Conservation (phyloP, 192 early-diverging fungal genomes). For the Geranomyces variabilis region DNA sequence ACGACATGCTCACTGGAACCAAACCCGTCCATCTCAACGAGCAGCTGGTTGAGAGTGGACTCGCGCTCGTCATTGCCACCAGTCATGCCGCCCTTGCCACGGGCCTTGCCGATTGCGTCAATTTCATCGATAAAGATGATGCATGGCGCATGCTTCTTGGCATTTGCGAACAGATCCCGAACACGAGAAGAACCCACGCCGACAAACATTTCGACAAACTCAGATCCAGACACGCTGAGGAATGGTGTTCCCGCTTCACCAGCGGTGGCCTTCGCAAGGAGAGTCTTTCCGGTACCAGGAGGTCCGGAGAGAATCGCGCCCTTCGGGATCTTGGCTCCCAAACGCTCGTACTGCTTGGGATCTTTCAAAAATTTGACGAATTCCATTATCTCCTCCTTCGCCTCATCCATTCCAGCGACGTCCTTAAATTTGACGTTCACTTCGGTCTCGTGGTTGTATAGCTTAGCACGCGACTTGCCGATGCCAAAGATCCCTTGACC, state of each 20-base stretch:
- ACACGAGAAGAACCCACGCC: constrained; percentile 94
- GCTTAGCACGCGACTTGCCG: constrained; percentile 91
- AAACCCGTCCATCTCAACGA: constrained; percentile 99
- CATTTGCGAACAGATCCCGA: constrained; percentile 94
- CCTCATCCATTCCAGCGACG: constrained; percentile 98
- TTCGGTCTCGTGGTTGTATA: constrained; percentile 97
- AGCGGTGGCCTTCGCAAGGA: constrained; percentile 98
- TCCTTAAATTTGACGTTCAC: constrained; percentile 98
- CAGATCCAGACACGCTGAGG: constrained; percentile 96
- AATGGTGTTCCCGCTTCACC: constrained; percentile 99
- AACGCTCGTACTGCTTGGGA: constrained; percentile 83
- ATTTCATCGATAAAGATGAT: constrained; percentile 99
- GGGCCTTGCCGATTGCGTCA: constrained; percentile 98
- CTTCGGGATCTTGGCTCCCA: constrained; percentile 99
- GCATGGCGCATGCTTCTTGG: constrained; percentile 96
- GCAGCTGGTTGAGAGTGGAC: constrained; percentile 92
- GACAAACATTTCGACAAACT: constrained; percentile 99
- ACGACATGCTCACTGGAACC: constrained; percentile 86
- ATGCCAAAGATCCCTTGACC: constrained; percentile 92
- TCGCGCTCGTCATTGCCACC: constrained; percentile 99
- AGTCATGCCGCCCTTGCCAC: constrained; percentile 77
- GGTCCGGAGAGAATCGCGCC: constrained; percentile 94
- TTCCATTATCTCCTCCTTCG: constrained; percentile 99
- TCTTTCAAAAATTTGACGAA: constrained; percentile 99
- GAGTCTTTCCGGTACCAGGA: constrained; percentile 97